These are phyloP conservation scores for Pleurotus giganteus DNA, from an alignment of 768 basidiomycete species.

Conservation along the genomic window DNA sequence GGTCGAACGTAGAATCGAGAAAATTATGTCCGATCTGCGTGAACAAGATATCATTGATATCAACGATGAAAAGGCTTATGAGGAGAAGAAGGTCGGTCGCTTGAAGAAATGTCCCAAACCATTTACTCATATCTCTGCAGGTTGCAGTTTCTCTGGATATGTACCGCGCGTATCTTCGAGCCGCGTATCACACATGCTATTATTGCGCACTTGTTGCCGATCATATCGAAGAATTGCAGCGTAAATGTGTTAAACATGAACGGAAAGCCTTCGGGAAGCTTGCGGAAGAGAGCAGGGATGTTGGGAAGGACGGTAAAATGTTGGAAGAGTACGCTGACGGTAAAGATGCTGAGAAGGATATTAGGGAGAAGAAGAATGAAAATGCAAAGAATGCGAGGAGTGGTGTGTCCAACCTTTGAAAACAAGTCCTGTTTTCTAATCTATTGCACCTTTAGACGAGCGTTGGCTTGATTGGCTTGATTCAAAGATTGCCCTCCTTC, in stretches of 20 bases:
- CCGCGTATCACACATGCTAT: slow-evolving; percentile 94
- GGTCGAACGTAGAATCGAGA: slow-evolving; percentile 81
- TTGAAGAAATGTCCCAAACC: slow-evolving; percentile 14
- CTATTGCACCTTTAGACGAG: slow-evolving; percentile 53
- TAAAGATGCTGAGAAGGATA: slow-evolving; percentile 39
- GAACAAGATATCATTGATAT: slow-evolving; percentile 60
- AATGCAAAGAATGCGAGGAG: slow-evolving; percentile 39
- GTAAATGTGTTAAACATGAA: slow-evolving; percentile 91
- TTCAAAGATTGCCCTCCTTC: slow-evolving; percentile 76
- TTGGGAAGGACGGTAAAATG: slow-evolving; percentile 50
- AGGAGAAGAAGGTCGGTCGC: slow-evolving; percentile 65
- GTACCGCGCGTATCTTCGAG: slow-evolving; percentile 90
- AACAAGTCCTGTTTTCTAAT: slow-evolving; percentile 10
- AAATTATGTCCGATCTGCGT: slow-evolving; percentile 66
- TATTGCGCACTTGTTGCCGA: slow-evolving; percentile 94
- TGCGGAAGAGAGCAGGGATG: slow-evolving; percentile 58
- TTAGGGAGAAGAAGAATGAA: slow-evolving; percentile 32
- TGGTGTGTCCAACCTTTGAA: slow-evolving; percentile 42
- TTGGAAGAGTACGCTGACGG: slow-evolving; percentile 34
- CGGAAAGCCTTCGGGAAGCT: slow-evolving; percentile 71
- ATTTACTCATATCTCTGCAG: slow-evolving; percentile 36
- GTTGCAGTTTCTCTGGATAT: slow-evolving; percentile 84
- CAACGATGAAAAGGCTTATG: slow-evolving; percentile 63
- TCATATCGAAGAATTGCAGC: slow-evolving; percentile 92
- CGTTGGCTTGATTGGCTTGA: slow-evolving; percentile 92